phyloP scores from a whole-genome alignment of 257 asterid species.

The Craterostigma plantagineum region DNA sequence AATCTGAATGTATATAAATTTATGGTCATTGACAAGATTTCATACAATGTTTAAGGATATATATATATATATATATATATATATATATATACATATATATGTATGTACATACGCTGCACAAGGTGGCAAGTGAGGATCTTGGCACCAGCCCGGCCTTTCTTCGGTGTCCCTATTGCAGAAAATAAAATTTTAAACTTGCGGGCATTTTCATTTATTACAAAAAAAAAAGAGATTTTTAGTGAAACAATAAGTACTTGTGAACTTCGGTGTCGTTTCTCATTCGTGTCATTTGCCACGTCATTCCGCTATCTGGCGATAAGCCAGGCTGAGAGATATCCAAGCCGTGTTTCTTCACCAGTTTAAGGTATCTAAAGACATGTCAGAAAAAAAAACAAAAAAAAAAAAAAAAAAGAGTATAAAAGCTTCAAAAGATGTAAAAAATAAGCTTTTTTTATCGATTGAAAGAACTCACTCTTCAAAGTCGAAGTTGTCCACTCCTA shows the following conservation, averaged over 20 bases:
- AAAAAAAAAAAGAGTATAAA: no score
- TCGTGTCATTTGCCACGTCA: constrained; percentile 85
- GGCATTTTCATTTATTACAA: not conserved
- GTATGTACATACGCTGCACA: constrained; percentile 77
- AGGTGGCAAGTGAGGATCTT: constrained; percentile 79
- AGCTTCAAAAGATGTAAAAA: no score
- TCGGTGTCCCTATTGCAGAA: constrained; percentile 41
- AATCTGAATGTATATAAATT: constrained; percentile 33
- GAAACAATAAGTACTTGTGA: constrained; percentile 39
- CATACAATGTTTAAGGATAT: not conserved
- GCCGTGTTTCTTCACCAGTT: constrained; percentile 4
- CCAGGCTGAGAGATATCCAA: constrained; percentile 91
- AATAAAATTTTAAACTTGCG: not conserved
- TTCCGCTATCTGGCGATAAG: constrained; percentile 60
- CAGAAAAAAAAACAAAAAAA: constrained; percentile 4
- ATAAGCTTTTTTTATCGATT: constrained; percentile 20
- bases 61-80: no score
- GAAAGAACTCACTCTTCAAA: constrained; percentile 32
- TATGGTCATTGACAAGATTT: constrained; percentile 1
- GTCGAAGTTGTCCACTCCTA: not conserved
- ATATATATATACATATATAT: not conserved
- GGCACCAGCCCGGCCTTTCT: constrained; percentile 86
- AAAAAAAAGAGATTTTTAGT: not conserved
- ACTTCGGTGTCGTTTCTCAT: constrained; percentile 60
- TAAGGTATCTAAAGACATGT: constrained; percentile 35